Evolutionary conservation across 129 eudicot genomes (phyloP).

Genomic region (Ambrosia trifida): DNA sequence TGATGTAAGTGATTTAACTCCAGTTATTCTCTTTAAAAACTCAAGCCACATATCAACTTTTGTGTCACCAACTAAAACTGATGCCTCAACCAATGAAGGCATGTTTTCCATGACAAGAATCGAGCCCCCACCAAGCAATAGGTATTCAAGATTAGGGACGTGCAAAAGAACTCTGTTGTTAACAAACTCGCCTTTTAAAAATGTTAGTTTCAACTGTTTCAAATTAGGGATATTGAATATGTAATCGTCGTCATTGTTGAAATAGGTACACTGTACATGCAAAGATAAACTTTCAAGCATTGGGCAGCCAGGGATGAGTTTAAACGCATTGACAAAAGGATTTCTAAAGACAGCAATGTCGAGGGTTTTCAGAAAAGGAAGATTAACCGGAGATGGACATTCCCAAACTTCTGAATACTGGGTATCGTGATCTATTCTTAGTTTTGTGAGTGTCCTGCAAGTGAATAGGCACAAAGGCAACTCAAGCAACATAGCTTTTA

Average conservation of each 20-base stretch:
- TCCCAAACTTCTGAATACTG: neutral
- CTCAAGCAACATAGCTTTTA: neutral
- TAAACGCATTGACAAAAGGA: neutral
- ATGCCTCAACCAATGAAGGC: neutral
- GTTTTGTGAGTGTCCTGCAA: slow-evolving; percentile 25
- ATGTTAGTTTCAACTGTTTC: slow-evolving; percentile 6
- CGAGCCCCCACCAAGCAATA: neutral
- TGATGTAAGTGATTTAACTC: neutral
- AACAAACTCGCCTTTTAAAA: neutral
- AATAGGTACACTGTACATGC: neutral
- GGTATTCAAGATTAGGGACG: slow-evolving; percentile 29
- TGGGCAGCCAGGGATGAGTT: neutral
- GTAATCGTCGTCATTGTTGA: neutral
- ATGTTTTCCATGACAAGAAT: slow-evolving; percentile 13
- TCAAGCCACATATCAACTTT: neutral
- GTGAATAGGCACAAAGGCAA: slow-evolving; percentile 24
- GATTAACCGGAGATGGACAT: neutral
- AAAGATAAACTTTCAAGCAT: slow-evolving; percentile 22
- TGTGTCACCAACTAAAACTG: neutral
- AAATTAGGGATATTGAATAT: slow-evolving; percentile 17
- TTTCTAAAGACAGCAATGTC: neutral
- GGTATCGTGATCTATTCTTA: neutral
- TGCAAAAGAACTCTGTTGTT: slow-evolving; percentile 1
- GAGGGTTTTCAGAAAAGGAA: slow-evolving; percentile 22
- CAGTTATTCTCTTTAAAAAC: neutral